phyloP scores from a whole-genome alignment of 2,329 filamentous ascomycete species.

The Fonsecaea erecta region DNA sequence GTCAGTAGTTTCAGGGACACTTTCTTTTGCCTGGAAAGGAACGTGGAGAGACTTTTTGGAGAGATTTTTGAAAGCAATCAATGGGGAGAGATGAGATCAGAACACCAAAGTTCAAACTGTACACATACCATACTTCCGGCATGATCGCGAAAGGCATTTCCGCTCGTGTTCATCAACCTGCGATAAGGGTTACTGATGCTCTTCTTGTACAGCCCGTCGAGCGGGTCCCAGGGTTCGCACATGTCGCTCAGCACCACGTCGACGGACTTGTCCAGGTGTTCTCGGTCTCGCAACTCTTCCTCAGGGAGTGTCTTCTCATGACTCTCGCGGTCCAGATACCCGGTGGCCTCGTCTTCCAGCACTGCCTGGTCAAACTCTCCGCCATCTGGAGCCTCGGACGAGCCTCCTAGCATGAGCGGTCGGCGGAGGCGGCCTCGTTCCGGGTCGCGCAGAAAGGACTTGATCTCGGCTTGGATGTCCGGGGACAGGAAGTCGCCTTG shows the following conservation, averaged over 20 bases:
- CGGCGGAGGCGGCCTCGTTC: constrained; percentile 59
- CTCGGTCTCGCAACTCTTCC: constrained; percentile 44
- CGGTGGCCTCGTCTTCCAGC: constrained; percentile 35
- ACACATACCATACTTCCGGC: constrained; percentile 85
- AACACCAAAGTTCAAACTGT: too few relatives aligned
- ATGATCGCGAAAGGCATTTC: constrained; percentile 83
- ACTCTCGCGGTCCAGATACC: constrained; percentile 34
- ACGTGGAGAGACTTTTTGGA: not conserved
- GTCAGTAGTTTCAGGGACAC: not conserved
- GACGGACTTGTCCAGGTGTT: constrained; percentile 63
- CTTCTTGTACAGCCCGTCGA: constrained; percentile 76
- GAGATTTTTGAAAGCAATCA: not conserved
- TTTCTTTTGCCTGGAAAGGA: not conserved
- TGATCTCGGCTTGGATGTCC: constrained; percentile 74
- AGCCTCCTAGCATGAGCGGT: constrained; percentile 26
- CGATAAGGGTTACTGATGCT: constrained; percentile 92
- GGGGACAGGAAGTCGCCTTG: constrained; percentile 90
- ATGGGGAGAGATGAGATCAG: not conserved
- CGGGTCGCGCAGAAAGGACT: constrained; percentile 72
- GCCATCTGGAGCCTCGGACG: not conserved
- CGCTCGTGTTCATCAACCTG: constrained; percentile 99
- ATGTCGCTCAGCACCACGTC: constrained; percentile 98
- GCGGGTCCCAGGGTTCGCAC: constrained; percentile 94
- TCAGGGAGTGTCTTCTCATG: constrained; percentile 41
- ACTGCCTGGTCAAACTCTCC: constrained; percentile 10